phyloP scores from a whole-genome alignment of 495 filamentous ascomycete species.

The Neurospora tetrasperma region DNA sequence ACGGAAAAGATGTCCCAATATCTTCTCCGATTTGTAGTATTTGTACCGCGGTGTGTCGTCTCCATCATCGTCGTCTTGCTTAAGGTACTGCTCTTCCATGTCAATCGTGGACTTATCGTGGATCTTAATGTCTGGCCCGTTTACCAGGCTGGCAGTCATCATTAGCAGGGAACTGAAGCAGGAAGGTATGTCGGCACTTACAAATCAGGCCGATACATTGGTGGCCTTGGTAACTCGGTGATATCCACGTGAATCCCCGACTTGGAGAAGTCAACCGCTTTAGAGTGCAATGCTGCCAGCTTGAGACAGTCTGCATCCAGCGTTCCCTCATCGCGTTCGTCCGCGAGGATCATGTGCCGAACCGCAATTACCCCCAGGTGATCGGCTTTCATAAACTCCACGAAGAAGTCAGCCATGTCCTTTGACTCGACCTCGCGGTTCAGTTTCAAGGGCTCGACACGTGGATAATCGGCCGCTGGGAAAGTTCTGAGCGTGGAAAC shows the following conservation, averaged over 20 bases:
- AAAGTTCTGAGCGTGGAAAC: slow-evolving; percentile 27
- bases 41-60: slow-evolving; percentile 41
- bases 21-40: slow-evolving; percentile 60
- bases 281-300: slow-evolving; percentile 62
- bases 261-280: slow-evolving; percentile 76
- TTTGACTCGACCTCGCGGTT: slow-evolving; percentile 38
- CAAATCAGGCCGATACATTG: too few relatives aligned
- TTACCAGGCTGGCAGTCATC: too few relatives aligned
- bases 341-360: slow-evolving; percentile 51
- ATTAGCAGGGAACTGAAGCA: too few relatives aligned
- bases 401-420: slow-evolving; percentile 70
- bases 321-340: too few relatives aligned
- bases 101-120: too few relatives aligned
- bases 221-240: too few relatives aligned
- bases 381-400: slow-evolving; percentile 71
- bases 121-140: too few relatives aligned
- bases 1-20: slow-evolving; percentile 64
- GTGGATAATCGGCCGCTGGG: slow-evolving; percentile 57
- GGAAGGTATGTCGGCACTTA: too few relatives aligned
- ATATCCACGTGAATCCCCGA: too few relatives aligned
- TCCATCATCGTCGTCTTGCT: slow-evolving; percentile 30
- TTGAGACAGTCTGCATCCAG: slow-evolving; percentile 43
- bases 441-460: slow-evolving; percentile 42
- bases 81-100: too few relatives aligned
- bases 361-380: slow-evolving; percentile 59